Evolutionary conservation across 2,329 filamentous ascomycete genomes (phyloP).

Genomic region (Alternaria consortialis): DNA sequence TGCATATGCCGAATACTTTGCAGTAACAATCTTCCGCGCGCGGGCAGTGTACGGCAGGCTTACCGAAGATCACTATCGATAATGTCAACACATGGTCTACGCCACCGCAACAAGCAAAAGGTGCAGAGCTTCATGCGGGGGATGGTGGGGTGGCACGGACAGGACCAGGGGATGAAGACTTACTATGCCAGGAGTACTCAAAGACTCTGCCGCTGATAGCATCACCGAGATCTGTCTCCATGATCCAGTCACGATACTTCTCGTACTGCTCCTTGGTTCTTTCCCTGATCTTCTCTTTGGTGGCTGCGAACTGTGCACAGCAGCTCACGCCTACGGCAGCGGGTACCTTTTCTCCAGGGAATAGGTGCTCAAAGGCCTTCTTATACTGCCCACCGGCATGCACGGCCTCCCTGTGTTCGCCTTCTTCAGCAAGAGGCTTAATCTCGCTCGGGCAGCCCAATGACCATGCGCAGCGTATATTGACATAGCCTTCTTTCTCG

Average conservation of each 20-base stretch:
- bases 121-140: conserved; percentile 7
- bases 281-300: conserved; percentile 56
- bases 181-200: conserved; percentile 69
- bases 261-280: conserved; percentile 60
- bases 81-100: conserved; percentile 25
- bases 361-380: conserved; percentile 60
- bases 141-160: background rate
- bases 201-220: conserved; percentile 62
- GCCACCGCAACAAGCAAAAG: background rate
- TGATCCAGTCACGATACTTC: conserved; percentile 59
- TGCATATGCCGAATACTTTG: conserved; percentile 70
- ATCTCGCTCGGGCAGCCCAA: conserved; percentile 63
- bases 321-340: conserved; percentile 60
- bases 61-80: conserved; percentile 49
- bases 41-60: conserved; percentile 65
- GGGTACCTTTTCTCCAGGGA: conserved; percentile 54
- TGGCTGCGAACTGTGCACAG: conserved; percentile 65
- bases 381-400: conserved; percentile 61
- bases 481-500: conserved; percentile 61
- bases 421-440: conserved; percentile 54
- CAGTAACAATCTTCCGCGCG: conserved; percentile 71
- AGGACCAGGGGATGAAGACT: conserved; percentile 29
- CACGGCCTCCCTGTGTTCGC: conserved; percentile 54
- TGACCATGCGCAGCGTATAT: conserved; percentile 63
- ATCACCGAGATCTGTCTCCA: conserved; percentile 58